A percentile compares a stretch with the other conserved stretches of the same genome.
phyloP scores from a whole-genome alignment of 768 basidiomycete species.

The Russula griseocarnosa region DNA sequence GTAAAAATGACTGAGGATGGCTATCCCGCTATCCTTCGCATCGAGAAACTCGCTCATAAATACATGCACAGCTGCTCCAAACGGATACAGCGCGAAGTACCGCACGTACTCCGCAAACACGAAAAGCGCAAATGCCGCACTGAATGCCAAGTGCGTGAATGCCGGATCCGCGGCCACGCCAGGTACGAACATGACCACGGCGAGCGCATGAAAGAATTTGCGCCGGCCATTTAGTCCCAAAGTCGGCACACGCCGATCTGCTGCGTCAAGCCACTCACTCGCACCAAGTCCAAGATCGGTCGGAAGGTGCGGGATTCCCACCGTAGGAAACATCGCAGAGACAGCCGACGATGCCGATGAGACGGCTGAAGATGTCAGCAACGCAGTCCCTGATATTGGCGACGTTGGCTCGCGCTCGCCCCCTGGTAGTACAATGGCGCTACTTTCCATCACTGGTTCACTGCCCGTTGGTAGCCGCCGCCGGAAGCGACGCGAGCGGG shows the following conservation, averaged over 20 bases:
- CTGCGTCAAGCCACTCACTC: constrained; percentile 69
- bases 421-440: background rate
- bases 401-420: constrained; percentile 24
- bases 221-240: constrained; percentile 86
- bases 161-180: constrained; percentile 93
- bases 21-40: constrained; percentile 90
- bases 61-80: constrained; percentile 87
- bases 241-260: constrained; percentile 87
- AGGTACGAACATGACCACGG: constrained; percentile 95
- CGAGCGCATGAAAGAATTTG: constrained; percentile 95
- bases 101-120: constrained; percentile 96
- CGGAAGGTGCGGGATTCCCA: constrained; percentile 50
- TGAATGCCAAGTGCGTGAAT: constrained; percentile 93
- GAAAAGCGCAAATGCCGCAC: constrained; percentile 90
- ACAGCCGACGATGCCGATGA: constrained; percentile 19
- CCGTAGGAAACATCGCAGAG: constrained; percentile 26
- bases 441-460: constrained; percentile 4
- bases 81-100: constrained; percentile 97
- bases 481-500: constrained; percentile 66
- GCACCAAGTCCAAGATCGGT: constrained; percentile 45
- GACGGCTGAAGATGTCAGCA: constrained; percentile 16
- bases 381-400: constrained; percentile 9
- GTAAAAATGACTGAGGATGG: constrained; percentile 97
- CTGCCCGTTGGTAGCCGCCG: constrained; percentile 35
- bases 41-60: constrained; percentile 99